A percentile compares a stretch with the other conserved stretches of the same genome.
phyloP scores from a whole-genome alignment of 2,329 filamentous ascomycete species.

The Ascochyta viciae-villosae region DNA sequence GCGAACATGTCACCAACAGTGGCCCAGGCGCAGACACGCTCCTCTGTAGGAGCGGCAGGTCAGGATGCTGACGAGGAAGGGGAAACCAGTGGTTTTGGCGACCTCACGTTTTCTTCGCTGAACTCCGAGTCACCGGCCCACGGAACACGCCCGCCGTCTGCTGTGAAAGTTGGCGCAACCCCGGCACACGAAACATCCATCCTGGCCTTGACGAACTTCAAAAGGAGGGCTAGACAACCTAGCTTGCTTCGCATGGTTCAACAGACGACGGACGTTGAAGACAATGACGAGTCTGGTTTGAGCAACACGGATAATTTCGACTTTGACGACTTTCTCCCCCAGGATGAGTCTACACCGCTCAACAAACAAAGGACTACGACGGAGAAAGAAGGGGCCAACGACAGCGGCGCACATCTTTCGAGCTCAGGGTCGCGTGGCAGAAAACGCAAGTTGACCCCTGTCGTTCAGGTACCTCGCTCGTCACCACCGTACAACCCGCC shows the following conservation, averaged over 20 bases:
- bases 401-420: conserved; percentile 39
- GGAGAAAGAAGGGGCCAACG: conserved; percentile 31
- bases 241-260: conserved; percentile 59
- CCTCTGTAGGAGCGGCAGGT: conserved; percentile 7
- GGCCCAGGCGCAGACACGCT: conserved; percentile 5
- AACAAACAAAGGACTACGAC: conserved; percentile 51
- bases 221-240: conserved; percentile 56
- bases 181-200: conserved; percentile 56
- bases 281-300: conserved; percentile 55
- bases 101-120: conserved; percentile 43
- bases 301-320: conserved; percentile 49
- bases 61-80: conserved; percentile 23
- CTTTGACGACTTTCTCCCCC: conserved; percentile 60
- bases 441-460: conserved; percentile 49
- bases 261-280: conserved; percentile 54
- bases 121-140: conserved; percentile 45
- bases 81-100: conserved; percentile 43
- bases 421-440: conserved; percentile 45
- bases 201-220: conserved; percentile 59
- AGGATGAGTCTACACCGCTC: conserved; percentile 73
- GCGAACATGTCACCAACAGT: conserved; percentile 20
- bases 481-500: conserved; percentile 44
- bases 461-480: conserved; percentile 50
- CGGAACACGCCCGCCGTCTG: conserved; percentile 52
- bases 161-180: conserved; percentile 53